These are phyloP conservation scores for Monosporozyma unispora DNA, from an alignment of 805 yeast genomes.

Conservation along the genomic window DNA sequence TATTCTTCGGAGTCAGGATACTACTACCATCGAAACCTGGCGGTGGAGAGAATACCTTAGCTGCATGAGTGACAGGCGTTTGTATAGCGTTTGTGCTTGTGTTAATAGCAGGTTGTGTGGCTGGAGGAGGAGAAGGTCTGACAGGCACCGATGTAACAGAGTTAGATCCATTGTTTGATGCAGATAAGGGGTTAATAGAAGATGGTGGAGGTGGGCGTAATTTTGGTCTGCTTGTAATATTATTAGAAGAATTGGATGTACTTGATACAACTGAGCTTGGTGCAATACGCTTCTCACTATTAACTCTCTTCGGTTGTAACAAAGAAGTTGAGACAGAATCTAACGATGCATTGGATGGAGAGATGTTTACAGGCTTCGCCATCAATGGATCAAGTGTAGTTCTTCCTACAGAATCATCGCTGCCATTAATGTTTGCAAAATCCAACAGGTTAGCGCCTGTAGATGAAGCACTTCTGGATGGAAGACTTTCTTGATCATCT, in stretches of 20 bases:
- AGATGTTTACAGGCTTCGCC: constrained; percentile 1
- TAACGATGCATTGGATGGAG: constrained; percentile 4
- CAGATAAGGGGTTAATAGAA: neutral
- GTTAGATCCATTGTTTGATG: neutral
- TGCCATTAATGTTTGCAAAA: neutral
- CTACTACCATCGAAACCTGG: constrained; percentile 31
- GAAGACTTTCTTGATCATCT: neutral
- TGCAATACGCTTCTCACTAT: neutral
- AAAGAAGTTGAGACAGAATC: neutral
- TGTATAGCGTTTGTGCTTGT: neutral
- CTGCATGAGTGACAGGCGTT: constrained; percentile 24
- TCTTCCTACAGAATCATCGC: neutral
- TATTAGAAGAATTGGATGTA: neutral
- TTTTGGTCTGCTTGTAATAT: constrained; percentile 4
- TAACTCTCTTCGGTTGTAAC: constrained; percentile 7
- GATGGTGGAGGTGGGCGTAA: constrained; percentile 20
- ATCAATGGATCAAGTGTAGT: neutral
- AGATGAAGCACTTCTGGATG: neutral
- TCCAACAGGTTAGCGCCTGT: constrained; percentile 10
- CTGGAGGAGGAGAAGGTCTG: neutral
- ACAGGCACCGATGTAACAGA: neutral
- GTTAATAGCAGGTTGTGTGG: neutral
- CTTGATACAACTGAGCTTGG: neutral
- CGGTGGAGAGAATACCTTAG: constrained; percentile 26
- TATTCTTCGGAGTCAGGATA: constrained; percentile 30